A percentile compares a stretch with the other conserved stretches of the same genome.
These are phyloP conservation scores for Plasmodium sp. DNA, from an alignment of 169 alveolate genomes.

Conservation along the genomic window DNA sequence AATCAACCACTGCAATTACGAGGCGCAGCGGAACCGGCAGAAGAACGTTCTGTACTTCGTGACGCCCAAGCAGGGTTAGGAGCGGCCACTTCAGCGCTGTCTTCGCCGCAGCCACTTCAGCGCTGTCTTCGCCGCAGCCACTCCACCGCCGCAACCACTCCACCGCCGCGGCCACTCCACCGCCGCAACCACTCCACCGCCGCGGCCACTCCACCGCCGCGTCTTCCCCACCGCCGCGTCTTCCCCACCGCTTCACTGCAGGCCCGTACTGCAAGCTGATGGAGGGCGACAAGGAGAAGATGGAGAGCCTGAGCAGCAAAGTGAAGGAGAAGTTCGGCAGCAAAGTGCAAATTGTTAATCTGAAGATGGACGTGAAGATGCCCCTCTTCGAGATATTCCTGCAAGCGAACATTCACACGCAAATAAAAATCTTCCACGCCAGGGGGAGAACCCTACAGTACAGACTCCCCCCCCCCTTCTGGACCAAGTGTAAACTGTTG, in stretches of 20 bases:
- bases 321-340: constrained; percentile 63
- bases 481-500: constrained; percentile 76
- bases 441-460: constrained; percentile 74
- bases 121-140: too few species aligned
- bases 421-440: constrained; percentile 72
- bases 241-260: not conserved
- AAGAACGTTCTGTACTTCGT: constrained; percentile 62
- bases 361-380: constrained; percentile 72
- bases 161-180: not conserved
- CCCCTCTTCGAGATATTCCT: constrained; percentile 69
- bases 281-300: constrained; percentile 62
- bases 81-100: too few species aligned
- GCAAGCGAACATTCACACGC: constrained; percentile 71
- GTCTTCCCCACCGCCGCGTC: not conserved
- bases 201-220: not conserved
- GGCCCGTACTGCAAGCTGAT: constrained; percentile 73
- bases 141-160: not conserved
- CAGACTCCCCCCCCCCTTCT: constrained; percentile 75
- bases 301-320: constrained; percentile 59
- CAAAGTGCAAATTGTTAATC: constrained; percentile 49
- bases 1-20: constrained; percentile 73
- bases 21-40: constrained; percentile 40
- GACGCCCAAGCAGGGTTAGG: constrained; percentile 73
- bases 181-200: too few species aligned
- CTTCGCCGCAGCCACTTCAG: too few species aligned